These are phyloP conservation scores for Buxus sempervirens DNA, from an alignment of 164 flowering plant genomes.

Conservation along the genomic window DNA sequence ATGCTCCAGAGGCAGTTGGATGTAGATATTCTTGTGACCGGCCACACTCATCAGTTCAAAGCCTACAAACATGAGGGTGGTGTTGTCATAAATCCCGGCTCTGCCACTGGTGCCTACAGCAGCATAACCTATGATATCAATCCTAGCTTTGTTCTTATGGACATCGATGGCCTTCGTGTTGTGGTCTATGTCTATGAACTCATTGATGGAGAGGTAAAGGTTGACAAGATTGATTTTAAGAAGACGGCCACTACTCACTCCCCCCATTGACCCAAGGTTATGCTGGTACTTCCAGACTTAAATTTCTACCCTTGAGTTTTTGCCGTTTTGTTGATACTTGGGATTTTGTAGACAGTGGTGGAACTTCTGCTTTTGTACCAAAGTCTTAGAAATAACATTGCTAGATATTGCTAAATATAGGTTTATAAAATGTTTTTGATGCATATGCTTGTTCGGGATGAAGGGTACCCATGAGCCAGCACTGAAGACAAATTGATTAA, in stretches of 20 bases:
- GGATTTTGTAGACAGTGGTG: background rate
- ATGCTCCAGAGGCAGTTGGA: slow-evolving; percentile 97
- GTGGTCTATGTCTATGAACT: slow-evolving; percentile 17
- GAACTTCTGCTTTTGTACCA: background rate
- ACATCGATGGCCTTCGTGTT: slow-evolving; percentile 17
- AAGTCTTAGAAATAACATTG: background rate
- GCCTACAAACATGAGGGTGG: slow-evolving; percentile 31
- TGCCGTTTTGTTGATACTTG: no score
- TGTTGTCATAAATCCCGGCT: slow-evolving; percentile 32
- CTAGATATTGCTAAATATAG: no score
- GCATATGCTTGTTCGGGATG: no score
- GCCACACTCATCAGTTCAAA: slow-evolving; percentile 38
- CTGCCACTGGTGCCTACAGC: slow-evolving; percentile 33
- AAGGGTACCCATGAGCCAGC: no score
- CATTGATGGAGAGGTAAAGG: slow-evolving; percentile 27
- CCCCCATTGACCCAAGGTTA: slow-evolving; percentile 5
- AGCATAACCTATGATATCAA: slow-evolving; percentile 21
- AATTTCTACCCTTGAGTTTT: background rate
- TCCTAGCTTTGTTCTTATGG: slow-evolving; percentile 17
- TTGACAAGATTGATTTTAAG: slow-evolving; percentile 33
- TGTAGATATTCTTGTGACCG: slow-evolving; percentile 93
- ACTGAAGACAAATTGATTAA: no score
- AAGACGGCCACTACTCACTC: slow-evolving; percentile 22
- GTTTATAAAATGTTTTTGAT: no score
- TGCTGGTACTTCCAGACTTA: background rate